Evolutionary conservation across 192 early-diverging fungal genomes (phyloP), one percentile per base, ranked within the genome.

Genomic region (Paraglomus occultum): DNA sequence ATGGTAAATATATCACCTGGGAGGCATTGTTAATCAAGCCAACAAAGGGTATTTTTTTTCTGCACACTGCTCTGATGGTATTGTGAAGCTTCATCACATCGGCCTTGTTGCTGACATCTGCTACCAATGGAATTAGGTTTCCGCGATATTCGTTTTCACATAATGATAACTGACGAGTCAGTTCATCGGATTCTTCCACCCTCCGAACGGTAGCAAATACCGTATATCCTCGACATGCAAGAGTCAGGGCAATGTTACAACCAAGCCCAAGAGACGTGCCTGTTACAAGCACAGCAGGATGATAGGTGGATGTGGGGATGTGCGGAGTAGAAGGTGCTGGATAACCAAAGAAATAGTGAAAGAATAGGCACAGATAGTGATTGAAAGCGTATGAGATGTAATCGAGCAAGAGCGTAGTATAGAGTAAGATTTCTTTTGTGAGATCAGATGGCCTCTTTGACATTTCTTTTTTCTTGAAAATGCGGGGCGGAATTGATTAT

Each of bases 231-330:
- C 43, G 14, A 42, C 22, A 42, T 1, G 38, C 50, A n/a, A 67
- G 43, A 52, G n/a, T 67, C 43, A 67, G 42, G 18, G 64, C 50
- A 14, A 42, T 18, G 53, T 67, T 31, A 18, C 48, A 31, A 15
- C 64, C 64, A 23, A 67, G 39, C 20, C 64, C 64, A 40, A 31
- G 14, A 48, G 64, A 53, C 5, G 50, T 52, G 51, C 64, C 64
- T 31, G 64, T 67, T 51, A 67, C 38, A 42, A 67, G 20, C n/a
- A 67, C 49, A 38, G 64, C 64, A 31, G 51, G 64, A 42, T 67
- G 64, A 67, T 31, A 51, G 38, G 50, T 67, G 1, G 31, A 31
- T 31, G 31, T 31, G 31, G 31, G 31, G 31, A 31, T 31, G 3
- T 1, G 31, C 31, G 31, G 31, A 31, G 31, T 31, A 31, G 31